Percentiles rank a stretch among this genome's conserved stretches.
phyloP scores from a whole-genome alignment of 2,329 filamentous ascomycete genomes.

The Hypomyces rosellus region DNA sequence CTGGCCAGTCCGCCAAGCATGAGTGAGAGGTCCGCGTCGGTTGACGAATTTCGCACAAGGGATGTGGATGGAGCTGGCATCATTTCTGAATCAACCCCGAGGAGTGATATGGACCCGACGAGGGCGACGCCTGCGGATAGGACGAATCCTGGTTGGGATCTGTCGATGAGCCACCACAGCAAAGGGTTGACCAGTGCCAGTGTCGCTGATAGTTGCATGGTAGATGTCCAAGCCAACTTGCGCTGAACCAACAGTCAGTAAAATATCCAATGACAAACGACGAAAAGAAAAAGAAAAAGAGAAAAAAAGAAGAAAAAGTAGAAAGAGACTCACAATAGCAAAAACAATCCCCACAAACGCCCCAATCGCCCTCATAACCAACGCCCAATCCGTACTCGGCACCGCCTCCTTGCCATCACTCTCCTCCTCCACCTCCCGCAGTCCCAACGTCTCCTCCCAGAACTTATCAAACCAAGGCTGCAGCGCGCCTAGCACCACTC shows the following conservation, averaged over 20 bases:
- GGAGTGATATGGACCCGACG: conserved; percentile 64
- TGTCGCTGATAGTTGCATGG: conserved; percentile 84
- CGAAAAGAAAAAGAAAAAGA: too few species aligned
- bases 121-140: conserved; percentile 70
- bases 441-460: conserved; percentile 53
- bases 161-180: conserved; percentile 93
- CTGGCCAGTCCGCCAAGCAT: conserved; percentile 47
- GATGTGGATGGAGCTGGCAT: conserved; percentile 59
- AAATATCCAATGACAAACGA: not conserved
- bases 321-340: conserved; percentile 61
- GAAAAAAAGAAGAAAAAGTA: not conserved
- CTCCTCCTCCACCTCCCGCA: conserved; percentile 24
- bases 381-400: conserved; percentile 64
- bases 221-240: conserved; percentile 87
- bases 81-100: conserved; percentile 71
- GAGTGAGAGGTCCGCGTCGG: conserved; percentile 15
- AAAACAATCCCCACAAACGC: conserved; percentile 56
- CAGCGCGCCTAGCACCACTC: conserved; percentile 69
- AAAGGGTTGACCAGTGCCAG: conserved; percentile 88
- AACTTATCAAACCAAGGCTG: conserved; percentile 78
- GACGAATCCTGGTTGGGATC: conserved; percentile 76
- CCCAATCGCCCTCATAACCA: conserved; percentile 52
- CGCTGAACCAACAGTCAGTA: conserved; percentile 47
- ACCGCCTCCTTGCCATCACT: conserved; percentile 28
- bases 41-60: conserved; percentile 23